Percentiles rank a stretch among this genome's conserved stretches.
Conservation (phyloP, 1,284 basidiomycete genomes). For the Boletus hoseneyae region DNA sequence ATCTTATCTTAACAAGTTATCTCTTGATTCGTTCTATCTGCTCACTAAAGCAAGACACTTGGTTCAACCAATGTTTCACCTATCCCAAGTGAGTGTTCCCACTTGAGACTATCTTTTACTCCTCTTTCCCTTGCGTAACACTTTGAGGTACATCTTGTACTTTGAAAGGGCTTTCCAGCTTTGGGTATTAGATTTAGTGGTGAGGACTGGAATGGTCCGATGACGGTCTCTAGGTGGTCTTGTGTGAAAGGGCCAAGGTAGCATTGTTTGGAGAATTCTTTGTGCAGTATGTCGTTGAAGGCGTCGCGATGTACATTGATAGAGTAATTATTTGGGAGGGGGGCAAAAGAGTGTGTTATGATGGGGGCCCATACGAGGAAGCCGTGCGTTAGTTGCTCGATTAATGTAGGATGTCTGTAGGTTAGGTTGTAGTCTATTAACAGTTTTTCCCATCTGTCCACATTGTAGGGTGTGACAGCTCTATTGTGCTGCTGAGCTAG, state of each 20-base stretch:
- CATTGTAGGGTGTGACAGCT: constrained; percentile 24
- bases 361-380: background rate
- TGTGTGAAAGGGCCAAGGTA: constrained; percentile 8
- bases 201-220: constrained; percentile 11
- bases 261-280: constrained; percentile 1
- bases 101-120: too few relatives aligned
- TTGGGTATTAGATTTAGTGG: constrained; percentile 10
- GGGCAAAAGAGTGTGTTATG: background rate
- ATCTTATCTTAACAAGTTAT: too few relatives aligned
- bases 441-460: constrained; percentile 16
- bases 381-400: background rate
- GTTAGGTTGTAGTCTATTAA: too few relatives aligned
- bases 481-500: background rate
- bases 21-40: too few relatives aligned
- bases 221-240: background rate
- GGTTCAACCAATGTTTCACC: too few relatives aligned
- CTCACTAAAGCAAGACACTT: too few relatives aligned
- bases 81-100: too few relatives aligned
- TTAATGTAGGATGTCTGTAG: background rate
- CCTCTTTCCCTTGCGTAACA: too few relatives aligned
- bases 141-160: too few relatives aligned
- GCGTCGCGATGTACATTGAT: background rate
- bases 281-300: background rate
- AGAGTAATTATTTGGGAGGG: constrained; percentile 1
- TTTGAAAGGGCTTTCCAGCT: background rate